phyloP scores from a whole-genome alignment of 495 filamentous ascomycete genomes.

The Penicillium turbatum region DNA sequence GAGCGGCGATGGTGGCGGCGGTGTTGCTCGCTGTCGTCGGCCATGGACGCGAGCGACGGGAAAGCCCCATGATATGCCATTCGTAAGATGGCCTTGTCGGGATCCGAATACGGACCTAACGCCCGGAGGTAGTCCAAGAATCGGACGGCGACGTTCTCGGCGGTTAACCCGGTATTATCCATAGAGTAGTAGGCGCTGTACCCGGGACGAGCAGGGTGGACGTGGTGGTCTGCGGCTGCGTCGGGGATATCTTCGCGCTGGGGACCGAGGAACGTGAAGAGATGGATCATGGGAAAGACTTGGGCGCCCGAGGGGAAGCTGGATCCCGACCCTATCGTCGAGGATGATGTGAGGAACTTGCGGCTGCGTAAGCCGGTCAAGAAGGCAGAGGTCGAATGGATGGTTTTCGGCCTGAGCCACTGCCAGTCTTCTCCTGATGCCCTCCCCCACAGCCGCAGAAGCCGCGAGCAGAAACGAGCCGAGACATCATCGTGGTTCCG shows the following conservation, averaged over 20 bases:
- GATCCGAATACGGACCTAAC: slow-evolving; percentile 3
- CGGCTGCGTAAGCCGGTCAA: slow-evolving; percentile 10
- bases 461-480: slow-evolving; percentile 10
- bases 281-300: slow-evolving; percentile 5
- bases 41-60: slow-evolving; percentile 5
- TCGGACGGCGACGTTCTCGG: slow-evolving; percentile 13
- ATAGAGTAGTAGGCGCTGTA: slow-evolving; percentile 12
- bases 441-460: not conserved
- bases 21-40: not conserved
- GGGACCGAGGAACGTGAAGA: slow-evolving; percentile 11
- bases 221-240: slow-evolving; percentile 6
- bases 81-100: slow-evolving; percentile 20
- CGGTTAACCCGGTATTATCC: slow-evolving; percentile 5
- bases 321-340: not conserved
- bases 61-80: slow-evolving; percentile 7
- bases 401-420: slow-evolving; percentile 13
- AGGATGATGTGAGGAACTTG: not conserved
- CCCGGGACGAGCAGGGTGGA: not conserved
- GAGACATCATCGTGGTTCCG: slow-evolving; percentile 13
- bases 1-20: not conserved
- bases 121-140: slow-evolving; percentile 16
- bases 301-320: not conserved
- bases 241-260: slow-evolving; percentile 7
- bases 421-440: slow-evolving; percentile 8
- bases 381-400: slow-evolving; percentile 15